Evolutionary conservation across 352 stramenopile species (phyloP), one percentile per base, ranked within the genome.

Genomic region (Thalassiosira hispida): DNA sequence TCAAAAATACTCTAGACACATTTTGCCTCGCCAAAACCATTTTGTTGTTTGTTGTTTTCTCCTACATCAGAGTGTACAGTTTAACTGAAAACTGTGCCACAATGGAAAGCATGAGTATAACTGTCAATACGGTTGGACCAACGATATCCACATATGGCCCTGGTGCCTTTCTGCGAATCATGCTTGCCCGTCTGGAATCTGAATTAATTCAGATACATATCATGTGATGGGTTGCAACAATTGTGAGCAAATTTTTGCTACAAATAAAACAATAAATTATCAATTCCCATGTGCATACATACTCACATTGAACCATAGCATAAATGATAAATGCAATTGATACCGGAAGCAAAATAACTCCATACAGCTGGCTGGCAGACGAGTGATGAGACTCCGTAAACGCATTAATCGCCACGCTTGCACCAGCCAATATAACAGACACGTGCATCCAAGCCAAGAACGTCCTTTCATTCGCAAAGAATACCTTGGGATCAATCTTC

Each of bases 381-480:
- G 78, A 73, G 38, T 78, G 42, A 7, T 66, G 44, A 33, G 79
- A 73, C 27, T 88, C 81, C 5, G 86, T 68, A 73, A 91, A 90
- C 20, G 81, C 69, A 11, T 93, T 76, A 74, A 95, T 90, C 4
- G 87, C 89, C 56, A 93, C 83, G 35, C 82, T 88, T 31, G 90
- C 88, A 49, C 85, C 84, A 0, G 89, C 89, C 23, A 95, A 56
- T 18, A 90, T 81, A 40, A 93, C 72, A 23, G 83, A 82, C 31
- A 90, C 80, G 35, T 94, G 83, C 78, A 94, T 85, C 91, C 91
- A 95, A 20, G 87, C 83, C 31, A 95, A 47, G 57, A 92, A 94
- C 0, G 91, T 95, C 31, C 91, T 71, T 72, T 95, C 91, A 53
- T 92, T 94, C 9, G 89, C 85, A 79, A 95, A 92, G 63, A 94